Evolutionary conservation across 768 basidiomycete genomes (phyloP).

Genomic region (Macrolepiota dolichaula): DNA sequence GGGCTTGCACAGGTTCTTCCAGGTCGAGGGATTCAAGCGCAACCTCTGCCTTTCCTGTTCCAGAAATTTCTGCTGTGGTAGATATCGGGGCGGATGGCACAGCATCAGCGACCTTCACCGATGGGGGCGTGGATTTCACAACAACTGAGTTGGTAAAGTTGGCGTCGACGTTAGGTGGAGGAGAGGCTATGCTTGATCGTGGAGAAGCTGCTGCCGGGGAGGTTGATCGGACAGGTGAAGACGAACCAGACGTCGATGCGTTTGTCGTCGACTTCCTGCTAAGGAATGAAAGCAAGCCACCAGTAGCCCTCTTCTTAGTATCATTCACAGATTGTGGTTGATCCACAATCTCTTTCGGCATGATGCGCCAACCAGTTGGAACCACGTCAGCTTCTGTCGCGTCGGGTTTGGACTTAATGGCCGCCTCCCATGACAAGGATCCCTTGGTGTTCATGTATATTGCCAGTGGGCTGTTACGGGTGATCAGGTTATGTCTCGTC

Average conservation of each 20-base stretch:
- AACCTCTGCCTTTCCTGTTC: background rate
- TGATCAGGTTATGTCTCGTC: conserved; percentile 54
- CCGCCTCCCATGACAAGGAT: conserved; percentile 71
- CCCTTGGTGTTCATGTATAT: conserved; percentile 68
- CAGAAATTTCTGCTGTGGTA: background rate
- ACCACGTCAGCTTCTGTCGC: conserved; percentile 49
- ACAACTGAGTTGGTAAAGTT: background rate
- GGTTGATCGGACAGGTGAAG: conserved; percentile 15
- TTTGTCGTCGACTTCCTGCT: conserved; percentile 33
- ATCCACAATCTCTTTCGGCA: conserved; percentile 51
- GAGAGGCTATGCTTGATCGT: conserved; percentile 11
- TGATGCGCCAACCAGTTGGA: conserved; percentile 71
- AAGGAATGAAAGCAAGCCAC: conserved; percentile 75
- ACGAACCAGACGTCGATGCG: conserved; percentile 1
- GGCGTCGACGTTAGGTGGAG: conserved; percentile 9
- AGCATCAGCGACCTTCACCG: conserved; percentile 6
- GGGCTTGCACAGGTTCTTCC: conserved; percentile 28
- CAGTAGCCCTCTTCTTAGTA: conserved; percentile 47
- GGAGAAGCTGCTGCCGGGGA: conserved; percentile 19
- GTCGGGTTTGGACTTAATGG: conserved; percentile 54
- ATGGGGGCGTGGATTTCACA: background rate
- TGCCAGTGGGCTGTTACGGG: conserved; percentile 64
- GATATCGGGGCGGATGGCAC: conserved; percentile 1
- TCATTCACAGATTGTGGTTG: conserved; percentile 25
- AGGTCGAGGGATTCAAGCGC: conserved; percentile 4